Conservation (phyloP, 768 basidiomycete species). For the Russula foetens region DNA sequence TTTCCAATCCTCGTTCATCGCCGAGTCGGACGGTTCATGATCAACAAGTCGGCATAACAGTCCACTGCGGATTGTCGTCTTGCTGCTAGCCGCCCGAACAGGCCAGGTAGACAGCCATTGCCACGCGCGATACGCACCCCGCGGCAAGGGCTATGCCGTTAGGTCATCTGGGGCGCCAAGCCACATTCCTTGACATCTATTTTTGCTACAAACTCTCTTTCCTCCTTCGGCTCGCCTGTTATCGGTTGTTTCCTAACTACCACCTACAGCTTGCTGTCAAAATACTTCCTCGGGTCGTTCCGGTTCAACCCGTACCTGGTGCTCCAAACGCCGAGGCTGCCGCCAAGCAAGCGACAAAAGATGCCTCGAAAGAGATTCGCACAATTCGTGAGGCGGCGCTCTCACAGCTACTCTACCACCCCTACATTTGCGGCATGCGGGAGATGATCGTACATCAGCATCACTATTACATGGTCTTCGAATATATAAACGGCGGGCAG, state of each 20-base stretch:
- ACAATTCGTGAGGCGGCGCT: conserved; percentile 94
- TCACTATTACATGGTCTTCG: conserved; percentile 99
- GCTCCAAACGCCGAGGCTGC: conserved; percentile 46
- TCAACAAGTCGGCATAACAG: background rate
- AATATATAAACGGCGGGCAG: conserved; percentile 98
- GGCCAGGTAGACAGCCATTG: background rate
- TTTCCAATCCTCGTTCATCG: background rate
- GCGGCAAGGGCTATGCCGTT: background rate
- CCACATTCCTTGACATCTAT: background rate
- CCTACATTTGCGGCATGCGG: conserved; percentile 98
- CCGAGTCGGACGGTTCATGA: background rate
- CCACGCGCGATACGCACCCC: conserved; percentile 5
- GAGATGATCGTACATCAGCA: conserved; percentile 97
- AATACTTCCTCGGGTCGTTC: conserved; percentile 84
- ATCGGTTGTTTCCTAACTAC: background rate
- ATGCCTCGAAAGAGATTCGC: conserved; percentile 93
- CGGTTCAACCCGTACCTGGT: conserved; percentile 42
- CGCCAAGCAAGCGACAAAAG: conserved; percentile 77
- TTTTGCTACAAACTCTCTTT: background rate
- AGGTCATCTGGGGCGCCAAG: conserved; percentile 1
- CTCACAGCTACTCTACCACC: conserved; percentile 93
- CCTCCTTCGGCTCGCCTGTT: background rate
- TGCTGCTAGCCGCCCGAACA: background rate
- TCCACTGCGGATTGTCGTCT: background rate
- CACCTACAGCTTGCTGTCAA: conserved; percentile 84